phyloP scores from a whole-genome alignment of 257 asterid genomes.

The Phtheirospermum japonicum region DNA sequence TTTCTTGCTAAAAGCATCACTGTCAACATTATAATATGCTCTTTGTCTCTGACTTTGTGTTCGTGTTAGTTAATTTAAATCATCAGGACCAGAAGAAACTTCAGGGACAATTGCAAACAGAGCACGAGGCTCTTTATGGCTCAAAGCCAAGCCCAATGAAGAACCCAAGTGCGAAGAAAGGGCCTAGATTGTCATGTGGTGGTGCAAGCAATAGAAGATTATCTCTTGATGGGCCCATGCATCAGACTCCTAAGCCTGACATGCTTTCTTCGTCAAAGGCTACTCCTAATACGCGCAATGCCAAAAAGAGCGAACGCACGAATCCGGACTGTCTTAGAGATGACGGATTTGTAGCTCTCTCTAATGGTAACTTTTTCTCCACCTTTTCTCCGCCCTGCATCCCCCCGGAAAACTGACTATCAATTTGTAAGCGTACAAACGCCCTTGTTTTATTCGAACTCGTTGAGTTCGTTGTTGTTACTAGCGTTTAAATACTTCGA shows the following conservation, averaged over 20 bases:
- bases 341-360: too few species aligned
- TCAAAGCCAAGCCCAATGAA: conserved; percentile 67
- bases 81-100: too few species aligned
- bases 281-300: too few species aligned
- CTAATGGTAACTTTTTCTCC: too few species aligned
- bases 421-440: conserved; percentile 48
- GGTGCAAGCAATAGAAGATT: conserved; percentile 53
- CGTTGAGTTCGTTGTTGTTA: not conserved
- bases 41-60: too few species aligned
- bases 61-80: too few species aligned
- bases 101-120: too few species aligned
- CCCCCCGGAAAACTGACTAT: conserved; percentile 58
- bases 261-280: too few species aligned
- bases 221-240: conserved; percentile 53
- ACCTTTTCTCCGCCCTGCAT: conserved; percentile 52
- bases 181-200: conserved; percentile 50
- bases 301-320: too few species aligned
- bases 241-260: conserved; percentile 48
- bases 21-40: too few species aligned
- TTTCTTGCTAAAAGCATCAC: too few species aligned
- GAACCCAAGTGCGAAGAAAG: conserved; percentile 57
- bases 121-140: conserved; percentile 60
- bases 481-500: conserved; percentile 7
- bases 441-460: not conserved
- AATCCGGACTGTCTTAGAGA: too few species aligned